These are phyloP conservation scores for Holtermanniella nyarrowii DNA, from an alignment of 768 basidiomycete genomes.

Conservation along the genomic window DNA sequence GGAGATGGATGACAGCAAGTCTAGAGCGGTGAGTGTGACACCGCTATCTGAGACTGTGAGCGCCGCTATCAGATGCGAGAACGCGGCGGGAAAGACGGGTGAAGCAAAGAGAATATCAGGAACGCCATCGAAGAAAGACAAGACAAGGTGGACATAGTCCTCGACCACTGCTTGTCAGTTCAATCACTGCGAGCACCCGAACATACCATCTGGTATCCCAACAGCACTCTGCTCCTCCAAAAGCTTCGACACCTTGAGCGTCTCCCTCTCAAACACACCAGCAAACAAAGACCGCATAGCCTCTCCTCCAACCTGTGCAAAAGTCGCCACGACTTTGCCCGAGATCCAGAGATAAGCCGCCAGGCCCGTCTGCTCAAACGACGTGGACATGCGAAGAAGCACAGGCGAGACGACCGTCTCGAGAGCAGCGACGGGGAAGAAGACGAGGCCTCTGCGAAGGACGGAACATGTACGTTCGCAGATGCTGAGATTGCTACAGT, in stretches of 20 bases:
- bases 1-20: slow-evolving; percentile 64
- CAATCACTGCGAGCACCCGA: background rate
- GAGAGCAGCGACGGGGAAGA: slow-evolving; percentile 59
- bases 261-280: slow-evolving; percentile 63
- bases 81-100: slow-evolving; percentile 62
- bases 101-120: slow-evolving; percentile 74
- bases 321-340: slow-evolving; percentile 70
- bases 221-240: slow-evolving; percentile 59
- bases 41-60: slow-evolving; percentile 75
- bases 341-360: slow-evolving; percentile 90
- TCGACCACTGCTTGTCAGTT: slow-evolving; percentile 62
- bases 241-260: slow-evolving; percentile 56
- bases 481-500: slow-evolving; percentile 62
- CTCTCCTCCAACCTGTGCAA: slow-evolving; percentile 54
- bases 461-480: slow-evolving; percentile 77
- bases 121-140: slow-evolving; percentile 55
- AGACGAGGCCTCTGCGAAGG: slow-evolving; percentile 66
- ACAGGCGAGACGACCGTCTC: slow-evolving; percentile 61
- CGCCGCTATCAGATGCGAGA: slow-evolving; percentile 64
- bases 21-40: slow-evolving; percentile 67
- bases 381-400: slow-evolving; percentile 60
- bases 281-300: slow-evolving; percentile 52
- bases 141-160: slow-evolving; percentile 76
- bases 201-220: slow-evolving; percentile 79
- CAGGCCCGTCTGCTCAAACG: slow-evolving; percentile 70